Evolutionary conservation across 2,329 filamentous ascomycete species (phyloP), one percentile per base, ranked within the genome.

Genomic region (Fusarium scirpi): DNA sequence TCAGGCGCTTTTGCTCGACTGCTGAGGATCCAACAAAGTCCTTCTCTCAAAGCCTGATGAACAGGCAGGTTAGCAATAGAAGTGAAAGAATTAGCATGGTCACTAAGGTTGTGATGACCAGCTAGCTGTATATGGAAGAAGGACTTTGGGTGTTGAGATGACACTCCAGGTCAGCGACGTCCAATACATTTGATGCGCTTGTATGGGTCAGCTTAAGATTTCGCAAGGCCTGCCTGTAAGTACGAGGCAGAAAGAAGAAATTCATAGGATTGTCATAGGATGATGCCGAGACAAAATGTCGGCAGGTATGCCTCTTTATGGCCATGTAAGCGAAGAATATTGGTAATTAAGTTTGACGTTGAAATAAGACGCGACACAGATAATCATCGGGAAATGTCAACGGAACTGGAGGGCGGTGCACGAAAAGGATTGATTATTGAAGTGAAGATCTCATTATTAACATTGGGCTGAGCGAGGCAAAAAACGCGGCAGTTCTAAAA

Each of bases 401-500:
- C 34, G 34, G 24, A 24, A 25, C 29, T 29, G 29, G 38, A 60
- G 15, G 54, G 60, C 61, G 41, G 53, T 65, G 62, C 46, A 52
- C 34, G 32, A 16, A 24, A 25, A 27, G 3, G 18, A 12, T 52
- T 40, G 20, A 10, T 41, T 41, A 16, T 41, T 9, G 10, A 6
- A 27, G 20, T 43, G 34, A 40, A 16, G 32, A 52, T 52, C 24
- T 20, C 18, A 52, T 24, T 16, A 51, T 12, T 25, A n/a, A n/a
- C 34, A 25, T 34, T 53, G 32, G 72, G 72, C 73, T 75, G 73
- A 75, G 73, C 25, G 58, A 72, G 53, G 59, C 32, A 58, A 72
- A 70, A 69, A 61, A 58, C 57, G 63, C 53, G 53, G 64, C 53
- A 62, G 25, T 68, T 65, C 73, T 75, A 75, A 75, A 75, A 67